Evolutionary conservation across 768 basidiomycete genomes (phyloP).

Genomic region (Hypholoma sublateritium): DNA sequence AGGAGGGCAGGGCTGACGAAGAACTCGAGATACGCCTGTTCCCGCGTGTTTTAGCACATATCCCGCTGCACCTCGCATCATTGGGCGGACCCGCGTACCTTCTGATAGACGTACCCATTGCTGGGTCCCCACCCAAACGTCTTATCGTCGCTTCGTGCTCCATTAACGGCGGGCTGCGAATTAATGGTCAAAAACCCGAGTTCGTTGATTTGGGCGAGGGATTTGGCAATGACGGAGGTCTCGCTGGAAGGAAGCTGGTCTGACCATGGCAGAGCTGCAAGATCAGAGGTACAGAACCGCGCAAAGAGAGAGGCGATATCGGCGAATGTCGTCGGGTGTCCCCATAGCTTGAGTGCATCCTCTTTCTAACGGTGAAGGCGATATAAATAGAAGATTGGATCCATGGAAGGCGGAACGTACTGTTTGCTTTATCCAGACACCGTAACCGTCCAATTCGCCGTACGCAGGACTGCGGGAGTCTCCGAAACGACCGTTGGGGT

Average conservation of each 20-base stretch:
- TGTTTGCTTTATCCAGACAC: conserved; percentile 88
- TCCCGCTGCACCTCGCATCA: not conserved
- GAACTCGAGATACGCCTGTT: conserved; percentile 93
- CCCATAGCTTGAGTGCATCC: conserved; percentile 88
- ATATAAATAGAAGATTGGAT: not conserved
- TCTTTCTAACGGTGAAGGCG: conserved; percentile 57
- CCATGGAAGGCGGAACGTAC: conserved; percentile 34
- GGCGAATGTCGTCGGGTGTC: conserved; percentile 61
- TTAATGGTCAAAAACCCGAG: conserved; percentile 96
- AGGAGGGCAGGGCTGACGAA: conserved; percentile 82
- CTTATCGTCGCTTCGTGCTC: conserved; percentile 80
- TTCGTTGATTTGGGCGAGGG: conserved; percentile 84
- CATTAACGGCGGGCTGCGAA: conserved; percentile 94
- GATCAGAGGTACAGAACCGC: conserved; percentile 74
- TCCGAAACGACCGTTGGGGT: conserved; percentile 98
- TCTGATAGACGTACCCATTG: conserved; percentile 95
- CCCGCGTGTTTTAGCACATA: not conserved
- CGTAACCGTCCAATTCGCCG: conserved; percentile 96
- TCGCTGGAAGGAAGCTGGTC: conserved; percentile 86
- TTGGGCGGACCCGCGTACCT: conserved; percentile 44
- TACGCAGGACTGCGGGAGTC: conserved; percentile 97
- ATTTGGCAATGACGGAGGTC: conserved; percentile 74
- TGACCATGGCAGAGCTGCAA: conserved; percentile 91
- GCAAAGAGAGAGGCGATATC: conserved; percentile 79
- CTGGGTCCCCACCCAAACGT: conserved; percentile 92